A percentile compares a stretch with the other conserved stretches of the same genome.
phyloP scores from a whole-genome alignment of 2,329 filamentous ascomycete species.

The Pyricularia sp. region DNA sequence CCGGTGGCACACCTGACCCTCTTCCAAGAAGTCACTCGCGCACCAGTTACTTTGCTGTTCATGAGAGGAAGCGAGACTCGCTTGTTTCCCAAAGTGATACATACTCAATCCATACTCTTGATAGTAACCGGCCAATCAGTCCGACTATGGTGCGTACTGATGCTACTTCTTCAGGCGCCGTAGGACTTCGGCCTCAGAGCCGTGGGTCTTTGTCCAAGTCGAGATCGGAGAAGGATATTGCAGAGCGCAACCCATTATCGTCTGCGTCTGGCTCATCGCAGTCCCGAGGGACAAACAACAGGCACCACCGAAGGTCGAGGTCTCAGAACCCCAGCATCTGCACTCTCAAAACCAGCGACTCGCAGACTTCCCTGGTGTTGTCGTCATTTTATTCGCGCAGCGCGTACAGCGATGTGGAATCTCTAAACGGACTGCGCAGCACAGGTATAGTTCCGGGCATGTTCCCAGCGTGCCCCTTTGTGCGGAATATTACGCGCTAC shows the following conservation, averaged over 20 bases:
- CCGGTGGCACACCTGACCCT: conserved; percentile 7
- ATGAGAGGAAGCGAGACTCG: conserved; percentile 42
- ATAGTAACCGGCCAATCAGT: conserved; percentile 34
- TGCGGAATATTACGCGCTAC: conserved; percentile 54
- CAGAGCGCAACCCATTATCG: conserved; percentile 6
- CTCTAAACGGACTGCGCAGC: conserved; percentile 36
- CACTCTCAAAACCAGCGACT: conserved; percentile 47
- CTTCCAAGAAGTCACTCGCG: conserved; percentile 31
- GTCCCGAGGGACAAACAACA: conserved; percentile 10
- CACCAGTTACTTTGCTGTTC: conserved; percentile 39
- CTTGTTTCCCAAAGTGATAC: conserved; percentile 47
- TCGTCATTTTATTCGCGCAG: conserved; percentile 39
- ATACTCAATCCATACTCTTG: conserved; percentile 39
- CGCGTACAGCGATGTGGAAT: conserved; percentile 31
- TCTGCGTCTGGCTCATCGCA: not conserved
- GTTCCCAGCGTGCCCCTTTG: conserved; percentile 49
- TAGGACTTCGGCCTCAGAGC: not conserved
- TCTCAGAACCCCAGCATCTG: conserved; percentile 43
- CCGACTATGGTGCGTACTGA: conserved; percentile 16
- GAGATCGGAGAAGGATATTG: conserved; percentile 23
- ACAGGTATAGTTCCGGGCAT: conserved; percentile 47
- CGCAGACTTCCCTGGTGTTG: conserved; percentile 42
- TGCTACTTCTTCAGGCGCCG: not conserved
- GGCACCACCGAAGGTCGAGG: conserved; percentile 18
- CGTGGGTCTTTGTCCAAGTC: conserved; percentile 12